A percentile compares a stretch with the other conserved stretches of the same genome.
Evolutionary conservation across 148 eudicot species (phyloP).

Genomic region (Rheum nobile): DNA sequence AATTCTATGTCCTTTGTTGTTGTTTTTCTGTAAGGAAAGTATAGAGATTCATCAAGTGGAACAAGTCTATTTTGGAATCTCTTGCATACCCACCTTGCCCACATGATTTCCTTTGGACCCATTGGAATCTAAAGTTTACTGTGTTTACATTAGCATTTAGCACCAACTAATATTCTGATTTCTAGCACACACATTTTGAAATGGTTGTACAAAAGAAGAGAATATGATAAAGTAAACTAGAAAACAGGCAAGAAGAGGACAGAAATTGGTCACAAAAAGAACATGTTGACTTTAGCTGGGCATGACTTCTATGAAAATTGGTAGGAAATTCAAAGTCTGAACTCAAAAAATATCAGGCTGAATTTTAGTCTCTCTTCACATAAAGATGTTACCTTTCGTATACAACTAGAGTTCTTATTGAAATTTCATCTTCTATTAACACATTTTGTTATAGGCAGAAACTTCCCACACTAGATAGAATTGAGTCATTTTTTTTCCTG

Average conservation of each 20-base stretch:
- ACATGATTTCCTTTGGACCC: not conserved
- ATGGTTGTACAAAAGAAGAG: not conserved
- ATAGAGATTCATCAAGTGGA: not conserved
- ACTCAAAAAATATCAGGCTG: not conserved
- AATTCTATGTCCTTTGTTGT: not conserved
- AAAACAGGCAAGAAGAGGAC: not conserved
- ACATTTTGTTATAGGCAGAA: not conserved
- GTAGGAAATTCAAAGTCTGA: not conserved
- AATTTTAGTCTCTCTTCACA: not conserved
- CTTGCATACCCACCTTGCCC: not conserved
- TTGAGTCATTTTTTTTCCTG: too few relatives aligned
- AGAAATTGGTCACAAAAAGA: not conserved
- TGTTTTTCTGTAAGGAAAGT: not conserved
- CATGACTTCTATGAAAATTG: not conserved
- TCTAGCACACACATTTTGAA: not conserved
- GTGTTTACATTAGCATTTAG: not conserved
- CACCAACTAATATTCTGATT: not conserved
- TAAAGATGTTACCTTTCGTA: not conserved
- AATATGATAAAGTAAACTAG: not conserved
- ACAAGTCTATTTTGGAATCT: constrained; percentile 1
- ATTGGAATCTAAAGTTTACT: not conserved
- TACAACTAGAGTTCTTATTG: not conserved
- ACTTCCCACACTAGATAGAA: too few relatives aligned
- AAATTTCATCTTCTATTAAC: not conserved
- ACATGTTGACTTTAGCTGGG: not conserved